Evolutionary conservation across 2,329 filamentous ascomycete genomes (phyloP), one percentile per base, ranked within the genome.

Genomic region (Ophiostoma montium): DNA sequence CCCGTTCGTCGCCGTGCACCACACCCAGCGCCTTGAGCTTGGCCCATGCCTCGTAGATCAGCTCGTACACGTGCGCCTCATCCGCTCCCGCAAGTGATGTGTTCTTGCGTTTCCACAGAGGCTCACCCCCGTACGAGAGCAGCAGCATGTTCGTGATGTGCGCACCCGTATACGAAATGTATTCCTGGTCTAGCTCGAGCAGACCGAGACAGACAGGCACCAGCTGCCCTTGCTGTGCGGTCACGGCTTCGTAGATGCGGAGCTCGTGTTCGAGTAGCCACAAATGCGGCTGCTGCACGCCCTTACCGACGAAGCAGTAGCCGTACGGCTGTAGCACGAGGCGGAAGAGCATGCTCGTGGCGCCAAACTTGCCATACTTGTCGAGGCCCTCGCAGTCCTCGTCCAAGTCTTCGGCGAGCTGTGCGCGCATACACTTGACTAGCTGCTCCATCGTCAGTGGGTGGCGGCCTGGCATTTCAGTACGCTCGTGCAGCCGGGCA

Each of bases 101-200:
- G 9, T 11, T n/a, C 36, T 23, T 11, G 3, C 18, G 18, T n/a
- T 39, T 39, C 36, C 36, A 39, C 30, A 49, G 1, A 15, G 31
- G 32, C 30, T 50, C 47, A 12, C 48, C 51, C 18, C 13, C 27
- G n/a, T 46, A 52, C 18, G 51, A 42, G 2, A 52, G 8, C 8
- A 50, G n/a, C 45, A 50, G 30, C 51, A 52, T 52, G 10, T 52
- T 41, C 10, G 46, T 16, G 35, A 52, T n/a, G 13, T 41, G 38
- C 15, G 39, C 45, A 4, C 48, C 45, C 11, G 18, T 9, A 16
- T 21, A 36, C 12, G 41, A 18, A 1, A 27, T 23, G 35, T 47
- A 48, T 6, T 19, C 31, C 13, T 32, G 13, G 9, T 23, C 42
- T 7, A 47, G 43, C 23, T 46, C 35, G 4, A 46, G 12, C 5